These are phyloP conservation scores for Pinus taeda DNA, from an alignment of 75 land plant genomes.

Conservation along the genomic window DNA sequence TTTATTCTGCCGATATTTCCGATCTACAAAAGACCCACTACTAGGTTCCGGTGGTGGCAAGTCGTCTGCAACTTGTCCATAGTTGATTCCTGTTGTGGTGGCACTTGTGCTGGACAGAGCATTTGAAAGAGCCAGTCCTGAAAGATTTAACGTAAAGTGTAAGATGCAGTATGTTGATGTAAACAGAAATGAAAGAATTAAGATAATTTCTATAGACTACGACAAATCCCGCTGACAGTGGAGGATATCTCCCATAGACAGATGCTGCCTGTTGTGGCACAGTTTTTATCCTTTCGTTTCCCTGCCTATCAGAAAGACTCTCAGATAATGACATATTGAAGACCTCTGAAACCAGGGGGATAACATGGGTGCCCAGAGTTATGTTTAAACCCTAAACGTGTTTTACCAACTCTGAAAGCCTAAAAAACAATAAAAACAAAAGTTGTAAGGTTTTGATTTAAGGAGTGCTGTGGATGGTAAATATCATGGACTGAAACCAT, in stretches of 20 bases:
- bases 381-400: background rate
- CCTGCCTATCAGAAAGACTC: background rate
- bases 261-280: background rate
- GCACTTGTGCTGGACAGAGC: background rate
- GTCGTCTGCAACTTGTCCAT: slow-evolving; percentile 75
- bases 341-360: background rate
- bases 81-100: slow-evolving; percentile 59
- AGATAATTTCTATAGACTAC: background rate
- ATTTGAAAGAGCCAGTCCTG: slow-evolving; percentile 5
- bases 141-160: background rate
- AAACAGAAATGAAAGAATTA: background rate
- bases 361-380: background rate
- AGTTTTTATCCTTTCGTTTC: too few relatives aligned
- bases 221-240: background rate
- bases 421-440: background rate
- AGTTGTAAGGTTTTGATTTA: background rate
- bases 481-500: too few relatives aligned
- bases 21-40: slow-evolving; percentile 48
- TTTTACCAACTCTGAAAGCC: background rate
- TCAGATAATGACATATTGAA: background rate
- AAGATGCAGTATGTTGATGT: background rate
- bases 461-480: background rate
- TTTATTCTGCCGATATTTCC: slow-evolving; percentile 37
- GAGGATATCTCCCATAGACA: too few relatives aligned
- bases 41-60: slow-evolving; percentile 54